These are phyloP conservation scores for Coemansia sp. DNA, from an alignment of 192 early-diverging fungal species.

Conservation along the genomic window DNA sequence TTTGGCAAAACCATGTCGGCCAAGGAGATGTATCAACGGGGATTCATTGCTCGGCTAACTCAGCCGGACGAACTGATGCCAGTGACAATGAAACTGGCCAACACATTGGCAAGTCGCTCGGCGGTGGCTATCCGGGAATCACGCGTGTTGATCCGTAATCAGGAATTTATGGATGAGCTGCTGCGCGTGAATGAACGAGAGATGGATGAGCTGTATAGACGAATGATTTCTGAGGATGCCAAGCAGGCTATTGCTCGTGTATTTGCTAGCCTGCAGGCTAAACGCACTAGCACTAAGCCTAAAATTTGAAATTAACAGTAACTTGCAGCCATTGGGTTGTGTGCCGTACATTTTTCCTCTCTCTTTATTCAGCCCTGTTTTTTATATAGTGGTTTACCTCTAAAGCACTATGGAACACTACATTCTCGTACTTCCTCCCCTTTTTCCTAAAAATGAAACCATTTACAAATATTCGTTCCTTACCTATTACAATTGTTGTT, in stretches of 20 bases:
- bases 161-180: slow-evolving; percentile 46
- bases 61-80: slow-evolving; percentile 54
- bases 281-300: slow-evolving; percentile 2
- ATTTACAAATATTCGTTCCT: slow-evolving; percentile 9
- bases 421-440: neutral
- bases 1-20: slow-evolving; percentile 58
- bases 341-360: slow-evolving; percentile 1
- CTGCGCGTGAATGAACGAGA: slow-evolving; percentile 56
- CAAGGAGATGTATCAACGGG: slow-evolving; percentile 58
- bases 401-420: no score
- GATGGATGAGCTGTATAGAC: slow-evolving; percentile 56
- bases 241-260: slow-evolving; percentile 52
- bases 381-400: neutral
- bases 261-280: slow-evolving; percentile 36
- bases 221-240: slow-evolving; percentile 58
- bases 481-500: slow-evolving; percentile 22
- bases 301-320: slow-evolving; percentile 14
- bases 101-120: slow-evolving; percentile 55
- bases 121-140: slow-evolving; percentile 59
- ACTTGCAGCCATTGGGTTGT: neutral
- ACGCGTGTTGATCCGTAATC: slow-evolving; percentile 55
- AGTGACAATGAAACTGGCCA: slow-evolving; percentile 53
- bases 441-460: neutral
- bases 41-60: slow-evolving; percentile 58
- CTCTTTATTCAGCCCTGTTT: neutral